Conservation (phyloP, 1,284 basidiomycete genomes). For the Pseudozyma pruni region DNA sequence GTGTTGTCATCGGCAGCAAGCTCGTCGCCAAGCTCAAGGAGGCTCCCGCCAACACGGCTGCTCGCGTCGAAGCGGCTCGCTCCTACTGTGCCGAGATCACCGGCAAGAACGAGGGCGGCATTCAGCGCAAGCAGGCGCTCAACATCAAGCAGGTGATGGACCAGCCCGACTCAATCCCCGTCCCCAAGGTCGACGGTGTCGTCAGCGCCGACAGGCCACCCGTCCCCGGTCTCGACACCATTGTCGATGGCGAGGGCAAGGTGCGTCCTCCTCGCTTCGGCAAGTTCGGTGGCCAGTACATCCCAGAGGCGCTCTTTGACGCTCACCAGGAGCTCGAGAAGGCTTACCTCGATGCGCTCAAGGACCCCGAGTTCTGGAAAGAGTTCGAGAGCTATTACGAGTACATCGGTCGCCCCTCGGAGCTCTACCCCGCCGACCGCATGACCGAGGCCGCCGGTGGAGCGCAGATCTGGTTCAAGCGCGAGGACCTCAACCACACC, state of each 20-base stretch:
- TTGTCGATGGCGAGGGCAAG: constrained; percentile 50
- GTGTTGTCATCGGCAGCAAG: constrained; percentile 91
- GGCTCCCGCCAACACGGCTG: constrained; percentile 68
- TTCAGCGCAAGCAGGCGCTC: constrained; percentile 57
- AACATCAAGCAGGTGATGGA: constrained; percentile 52
- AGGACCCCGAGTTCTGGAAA: constrained; percentile 90
- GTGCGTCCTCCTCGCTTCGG: constrained; percentile 82
- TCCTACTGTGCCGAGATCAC: constrained; percentile 75
- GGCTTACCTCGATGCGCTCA: constrained; percentile 85
- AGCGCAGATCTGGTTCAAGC: constrained; percentile 97
- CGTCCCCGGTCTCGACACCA: constrained; percentile 55
- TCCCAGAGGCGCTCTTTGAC: constrained; percentile 92
- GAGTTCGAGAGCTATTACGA: constrained; percentile 89
- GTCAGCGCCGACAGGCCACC: constrained; percentile 50
- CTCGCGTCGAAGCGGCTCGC: constrained; percentile 70
- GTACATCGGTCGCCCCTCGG: constrained; percentile 84
- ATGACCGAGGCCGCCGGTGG: constrained; percentile 82
- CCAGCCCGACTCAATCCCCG: constrained; percentile 48
- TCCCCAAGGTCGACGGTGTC: constrained; percentile 60
- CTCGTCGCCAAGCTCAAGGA: constrained; percentile 83
- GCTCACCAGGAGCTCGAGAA: constrained; percentile 89
- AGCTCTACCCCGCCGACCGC: constrained; percentile 79
- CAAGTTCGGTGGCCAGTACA: constrained; percentile 94
- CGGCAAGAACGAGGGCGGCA: constrained; percentile 60
- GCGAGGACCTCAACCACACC: constrained; percentile 81